Base-by-base conservation (phyloP, 2,329 filamentous ascomycete species). In the Sphaerostilbella broomeana region DNA sequence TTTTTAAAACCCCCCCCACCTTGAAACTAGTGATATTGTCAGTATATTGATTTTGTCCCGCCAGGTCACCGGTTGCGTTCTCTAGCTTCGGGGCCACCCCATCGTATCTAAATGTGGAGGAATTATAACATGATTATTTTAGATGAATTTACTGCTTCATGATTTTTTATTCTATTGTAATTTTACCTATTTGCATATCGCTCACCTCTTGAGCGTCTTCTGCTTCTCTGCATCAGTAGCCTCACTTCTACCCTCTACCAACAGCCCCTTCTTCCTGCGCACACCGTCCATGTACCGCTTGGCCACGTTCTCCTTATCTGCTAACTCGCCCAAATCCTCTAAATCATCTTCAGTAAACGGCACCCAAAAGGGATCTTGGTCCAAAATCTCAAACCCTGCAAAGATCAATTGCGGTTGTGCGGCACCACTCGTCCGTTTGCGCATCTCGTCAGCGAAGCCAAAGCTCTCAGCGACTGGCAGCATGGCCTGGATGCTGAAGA, bases 341-440 rank as follows among this genome's bases (percentile, higher is more conserved):
- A 98, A 65, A 56, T 98, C 87, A 59, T 97, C 92, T 58, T 97
- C 92, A 0, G 90, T 97, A 49, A 87, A 88, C 1, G 92, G 92
- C 32, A 94, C 88, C 92, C 92, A 98, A 68, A 94, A 94, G 0
- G 92, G 92, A 67, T 98, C 92, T 64, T 95, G 84, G 59, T 97
- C 88, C 2, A 97, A 70, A 51, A 94, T 77, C 62, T 95, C 87
- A 57, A 89, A 98, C 1, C 92, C 92, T 6, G 86, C 78, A 58
- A 97, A 98, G 45, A 94, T 83, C 25, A 98, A 73, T 69, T 97
- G 92, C 35, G 92, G 92, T 54, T 86, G 84, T 1, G 92, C 92
- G 3, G 85, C 86, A 3, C 92, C 92, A 6, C 82, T 88, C 1
- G 88, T 95, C 6, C 89, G 77, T 67, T 97, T 97, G 43, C 92